Evolutionary conservation across 2,329 filamentous ascomycete species (phyloP).

Genomic region (Ascochyta koolunga): DNA sequence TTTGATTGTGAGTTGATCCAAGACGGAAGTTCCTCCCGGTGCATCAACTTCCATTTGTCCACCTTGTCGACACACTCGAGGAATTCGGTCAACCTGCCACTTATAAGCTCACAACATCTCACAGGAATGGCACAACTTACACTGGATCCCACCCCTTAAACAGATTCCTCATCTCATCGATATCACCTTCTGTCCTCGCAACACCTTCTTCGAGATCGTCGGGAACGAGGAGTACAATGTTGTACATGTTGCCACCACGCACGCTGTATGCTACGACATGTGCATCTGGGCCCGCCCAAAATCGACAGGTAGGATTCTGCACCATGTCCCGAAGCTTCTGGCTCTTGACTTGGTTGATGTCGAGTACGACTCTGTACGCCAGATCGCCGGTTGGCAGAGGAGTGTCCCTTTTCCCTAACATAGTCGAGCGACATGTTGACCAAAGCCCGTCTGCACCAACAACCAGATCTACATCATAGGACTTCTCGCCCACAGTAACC

Average conservation of each 20-base stretch:
- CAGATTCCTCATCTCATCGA: slow-evolving; percentile 65
- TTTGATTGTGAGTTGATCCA: slow-evolving; percentile 57
- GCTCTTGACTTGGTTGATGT: slow-evolving; percentile 59
- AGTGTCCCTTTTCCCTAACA: slow-evolving; percentile 25
- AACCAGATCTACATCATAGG: slow-evolving; percentile 60
- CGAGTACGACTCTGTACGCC: slow-evolving; percentile 67
- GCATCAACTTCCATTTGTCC: slow-evolving; percentile 74
- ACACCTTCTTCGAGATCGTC: slow-evolving; percentile 65
- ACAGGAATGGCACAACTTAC: slow-evolving; percentile 46
- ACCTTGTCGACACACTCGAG: slow-evolving; percentile 60
- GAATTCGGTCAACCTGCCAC: slow-evolving; percentile 26
- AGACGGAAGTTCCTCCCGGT: slow-evolving; percentile 45
- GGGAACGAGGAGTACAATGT: slow-evolving; percentile 69
- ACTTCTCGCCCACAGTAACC: slow-evolving; percentile 51
- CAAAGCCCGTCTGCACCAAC: slow-evolving; percentile 70
- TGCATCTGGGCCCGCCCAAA: slow-evolving; percentile 68
- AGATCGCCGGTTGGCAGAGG: slow-evolving; percentile 64
- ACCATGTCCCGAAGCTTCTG: slow-evolving; percentile 60
- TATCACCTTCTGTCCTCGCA: slow-evolving; percentile 57
- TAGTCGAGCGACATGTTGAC: slow-evolving; percentile 60
- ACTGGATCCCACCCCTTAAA: slow-evolving; percentile 71
- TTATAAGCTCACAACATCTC: slow-evolving; percentile 5
- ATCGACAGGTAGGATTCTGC: slow-evolving; percentile 58
- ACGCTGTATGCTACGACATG: slow-evolving; percentile 70
- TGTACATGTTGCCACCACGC: slow-evolving; percentile 64